phyloP scores from a whole-genome alignment of 495 filamentous ascomycete species.

The Astrothelium subdiscretum region DNA sequence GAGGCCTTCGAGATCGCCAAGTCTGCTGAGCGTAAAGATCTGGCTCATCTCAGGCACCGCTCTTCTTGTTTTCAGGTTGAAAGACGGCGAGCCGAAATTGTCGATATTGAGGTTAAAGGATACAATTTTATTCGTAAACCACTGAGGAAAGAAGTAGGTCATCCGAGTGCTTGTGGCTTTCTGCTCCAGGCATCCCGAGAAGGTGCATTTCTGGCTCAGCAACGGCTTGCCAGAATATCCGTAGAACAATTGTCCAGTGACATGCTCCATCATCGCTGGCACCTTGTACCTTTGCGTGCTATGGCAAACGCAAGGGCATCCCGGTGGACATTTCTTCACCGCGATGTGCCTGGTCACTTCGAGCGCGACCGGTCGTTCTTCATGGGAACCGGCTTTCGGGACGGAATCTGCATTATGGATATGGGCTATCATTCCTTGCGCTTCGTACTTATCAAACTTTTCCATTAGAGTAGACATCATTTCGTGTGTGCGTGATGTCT shows the following conservation, averaged over 20 bases:
- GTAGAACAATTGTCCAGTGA: background rate
- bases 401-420: background rate
- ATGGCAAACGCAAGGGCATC: background rate
- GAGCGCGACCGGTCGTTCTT: background rate
- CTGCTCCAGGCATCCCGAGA: background rate
- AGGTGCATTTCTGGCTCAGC: background rate
- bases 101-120: background rate
- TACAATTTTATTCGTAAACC: background rate
- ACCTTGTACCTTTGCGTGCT: background rate
- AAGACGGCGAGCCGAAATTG: background rate
- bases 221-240: background rate
- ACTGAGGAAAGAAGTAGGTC: background rate
- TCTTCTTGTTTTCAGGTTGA: background rate
- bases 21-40: conserved; percentile 1
- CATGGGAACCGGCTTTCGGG: background rate
- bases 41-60: background rate
- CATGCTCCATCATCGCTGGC: background rate
- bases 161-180: background rate
- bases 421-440: background rate
- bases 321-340: background rate
- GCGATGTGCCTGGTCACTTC: background rate
- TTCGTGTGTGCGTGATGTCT: background rate
- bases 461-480: background rate
- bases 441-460: background rate
- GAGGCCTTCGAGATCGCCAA: background rate